These are phyloP conservation scores for Pseudisothecium myosuroides DNA, from an alignment of 225 moss, liverwort and hornwort species.

Conservation along the genomic window DNA sequence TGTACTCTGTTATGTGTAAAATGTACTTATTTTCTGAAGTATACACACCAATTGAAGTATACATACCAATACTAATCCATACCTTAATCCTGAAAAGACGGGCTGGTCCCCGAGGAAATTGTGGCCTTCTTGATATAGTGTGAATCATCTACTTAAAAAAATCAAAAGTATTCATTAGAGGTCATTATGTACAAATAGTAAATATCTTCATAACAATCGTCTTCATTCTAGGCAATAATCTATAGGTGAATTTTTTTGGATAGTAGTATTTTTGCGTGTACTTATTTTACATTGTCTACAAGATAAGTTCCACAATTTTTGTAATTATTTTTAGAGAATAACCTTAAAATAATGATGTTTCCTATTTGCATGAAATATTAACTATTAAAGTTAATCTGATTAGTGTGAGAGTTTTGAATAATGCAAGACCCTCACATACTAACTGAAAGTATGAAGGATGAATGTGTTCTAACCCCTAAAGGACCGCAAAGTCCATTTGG, in stretches of 20 bases:
- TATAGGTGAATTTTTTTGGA: rapidly evolving
- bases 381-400: not conserved
- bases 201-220: not conserved
- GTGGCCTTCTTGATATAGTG: too few species aligned
- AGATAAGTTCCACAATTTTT: too few species aligned
- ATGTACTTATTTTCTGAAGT: not conserved
- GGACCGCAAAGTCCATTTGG: too few species aligned
- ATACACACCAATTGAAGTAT: too few species aligned
- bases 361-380: not conserved
- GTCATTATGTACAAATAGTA: too few species aligned
- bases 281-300: rapidly evolving
- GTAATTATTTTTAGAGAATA: rapidly evolving
- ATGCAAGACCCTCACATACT: not conserved
- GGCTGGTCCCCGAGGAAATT: too few species aligned
- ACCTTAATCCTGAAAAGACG: too few species aligned
- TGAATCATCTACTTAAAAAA: too few species aligned
- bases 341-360: rapidly evolving
- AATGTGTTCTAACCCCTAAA: too few species aligned
- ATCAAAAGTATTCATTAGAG: too few species aligned
- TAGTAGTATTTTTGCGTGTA: rapidly evolving
- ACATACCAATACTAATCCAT: too few species aligned
- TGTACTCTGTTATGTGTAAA: not conserved
- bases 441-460: not conserved
- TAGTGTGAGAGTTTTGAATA: not conserved
- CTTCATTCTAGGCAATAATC: not conserved